Base-by-base conservation (phyloP, 1,139 yeast genomes). In the Yueomyces sp. region DNA sequence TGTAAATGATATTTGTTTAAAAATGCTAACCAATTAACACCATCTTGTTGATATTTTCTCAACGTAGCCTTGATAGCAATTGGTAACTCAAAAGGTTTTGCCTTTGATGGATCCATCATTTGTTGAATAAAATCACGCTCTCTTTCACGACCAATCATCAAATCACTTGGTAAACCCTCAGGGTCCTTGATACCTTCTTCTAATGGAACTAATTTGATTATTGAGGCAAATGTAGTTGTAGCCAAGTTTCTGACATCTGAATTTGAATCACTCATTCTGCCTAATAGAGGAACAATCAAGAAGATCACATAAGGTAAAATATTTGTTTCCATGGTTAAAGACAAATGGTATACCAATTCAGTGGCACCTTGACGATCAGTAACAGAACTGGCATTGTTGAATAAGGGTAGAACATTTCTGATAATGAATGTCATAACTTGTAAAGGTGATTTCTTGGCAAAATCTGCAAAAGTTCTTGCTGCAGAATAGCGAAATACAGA, bases 151-250 rank as follows among this genome's bases (percentile, higher is more conserved):
- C 96, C 96, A 53, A 72, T 83, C 47, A 91, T 69, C 43, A 93
- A 70, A 42, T 83, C 89, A 46, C 72, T 70, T 1, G 98, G 94
- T 81, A 93, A 78, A 48, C 89, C 95, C 44, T 78, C 81, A 1
- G 98, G 98, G 62, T 91, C 96, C 1, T 95, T 91, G 39, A 93
- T 89, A 56, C 98, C 98, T 5, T 95, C 94, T 65, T 93, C 99
- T 48, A 93, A 72, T 4, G 99, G 99, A 27, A 91, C 97, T 48
- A 93, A 69, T 59, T 91, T 93, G 53, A 93, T 91, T 48, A 93
- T 86, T 0, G 95, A 81, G 0, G 99, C 99, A 72, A 93, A 93
- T 0, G 98, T 86, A 0, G 96, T 86, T 0, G 98, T 89, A 0
- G 98, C 95, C 44, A 93, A 66, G 26, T 83, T 72, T 55, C 99